These are phyloP conservation scores for Papiliotrema terrestris DNA, from an alignment of 1,284 basidiomycete species.

Conservation along the genomic window DNA sequence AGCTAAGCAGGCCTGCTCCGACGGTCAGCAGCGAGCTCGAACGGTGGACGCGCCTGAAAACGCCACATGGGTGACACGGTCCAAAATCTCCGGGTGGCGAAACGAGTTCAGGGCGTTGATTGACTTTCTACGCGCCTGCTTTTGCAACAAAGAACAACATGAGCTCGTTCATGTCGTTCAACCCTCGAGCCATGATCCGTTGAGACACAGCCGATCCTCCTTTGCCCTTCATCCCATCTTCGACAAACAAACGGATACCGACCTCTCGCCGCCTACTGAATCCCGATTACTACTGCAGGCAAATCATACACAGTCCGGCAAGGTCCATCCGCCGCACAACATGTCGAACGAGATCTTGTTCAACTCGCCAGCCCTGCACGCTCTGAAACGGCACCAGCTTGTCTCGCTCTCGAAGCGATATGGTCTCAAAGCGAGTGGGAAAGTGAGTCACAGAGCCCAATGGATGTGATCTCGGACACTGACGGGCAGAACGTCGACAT, in stretches of 20 bases:
- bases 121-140: conserved; percentile 14
- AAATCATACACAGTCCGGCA: background rate
- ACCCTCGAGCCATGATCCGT: no score
- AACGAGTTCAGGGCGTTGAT: conserved; percentile 2
- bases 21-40: no score
- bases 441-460: conserved; percentile 23
- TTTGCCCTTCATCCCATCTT: background rate
- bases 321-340: background rate
- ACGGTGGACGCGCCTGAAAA: background rate
- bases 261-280: no score
- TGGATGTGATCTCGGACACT: background rate
- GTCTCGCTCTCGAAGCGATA: conserved; percentile 45
- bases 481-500: conserved; percentile 36
- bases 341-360: conserved; percentile 29
- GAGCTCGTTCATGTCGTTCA: background rate
- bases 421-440: conserved; percentile 44
- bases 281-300: no score
- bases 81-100: no score
- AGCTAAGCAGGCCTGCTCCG: no score
- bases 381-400: conserved; percentile 46
- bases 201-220: background rate
- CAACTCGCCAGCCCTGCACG: conserved; percentile 38
- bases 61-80: no score
- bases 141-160: conserved; percentile 7
- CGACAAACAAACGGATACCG: no score